These are phyloP conservation scores for Limonium bicolor DNA, from an alignment of 148 eudicot genomes.

Conservation along the genomic window DNA sequence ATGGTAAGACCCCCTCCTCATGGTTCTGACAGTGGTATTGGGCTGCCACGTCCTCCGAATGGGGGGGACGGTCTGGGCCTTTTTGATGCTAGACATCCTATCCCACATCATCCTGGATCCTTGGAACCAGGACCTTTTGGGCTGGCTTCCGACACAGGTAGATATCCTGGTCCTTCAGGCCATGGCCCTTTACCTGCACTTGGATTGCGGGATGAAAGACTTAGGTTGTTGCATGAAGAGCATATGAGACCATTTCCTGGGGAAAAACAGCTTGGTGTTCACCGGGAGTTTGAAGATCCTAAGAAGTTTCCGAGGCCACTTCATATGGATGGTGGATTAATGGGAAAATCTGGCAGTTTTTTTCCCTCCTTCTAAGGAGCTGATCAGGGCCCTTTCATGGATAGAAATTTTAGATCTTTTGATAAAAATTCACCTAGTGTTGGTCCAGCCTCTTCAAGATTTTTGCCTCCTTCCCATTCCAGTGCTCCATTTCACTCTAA, in stretches of 20 bases:
- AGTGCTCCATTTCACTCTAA: conserved; percentile 9
- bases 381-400: conserved; percentile 22
- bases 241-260: conserved; percentile 26
- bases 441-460: conserved; percentile 29
- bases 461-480: conserved; percentile 30
- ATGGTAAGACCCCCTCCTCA: conserved; percentile 26
- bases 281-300: conserved; percentile 30
- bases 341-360: conserved; percentile 18
- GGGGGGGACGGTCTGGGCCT: conserved; percentile 26
- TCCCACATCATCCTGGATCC: conserved; percentile 23
- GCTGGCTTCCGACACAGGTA: conserved; percentile 16
- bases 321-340: conserved; percentile 24
- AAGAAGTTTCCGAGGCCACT: conserved; percentile 33
- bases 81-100: conserved; percentile 33
- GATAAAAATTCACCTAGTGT: conserved; percentile 33
- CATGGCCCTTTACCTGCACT: conserved; percentile 17
- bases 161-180: conserved; percentile 21
- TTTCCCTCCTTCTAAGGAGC: conserved; percentile 22
- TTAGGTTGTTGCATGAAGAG: conserved; percentile 24
- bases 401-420: conserved; percentile 25
- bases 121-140: conserved; percentile 32
- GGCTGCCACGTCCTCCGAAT: conserved; percentile 24
- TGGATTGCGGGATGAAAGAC: conserved; percentile 35
- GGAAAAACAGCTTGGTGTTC: conserved; percentile 17
- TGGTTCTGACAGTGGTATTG: conserved; percentile 22